phyloP scores from a whole-genome alignment of 139 green algal species.

The Closterium sp. region DNA sequence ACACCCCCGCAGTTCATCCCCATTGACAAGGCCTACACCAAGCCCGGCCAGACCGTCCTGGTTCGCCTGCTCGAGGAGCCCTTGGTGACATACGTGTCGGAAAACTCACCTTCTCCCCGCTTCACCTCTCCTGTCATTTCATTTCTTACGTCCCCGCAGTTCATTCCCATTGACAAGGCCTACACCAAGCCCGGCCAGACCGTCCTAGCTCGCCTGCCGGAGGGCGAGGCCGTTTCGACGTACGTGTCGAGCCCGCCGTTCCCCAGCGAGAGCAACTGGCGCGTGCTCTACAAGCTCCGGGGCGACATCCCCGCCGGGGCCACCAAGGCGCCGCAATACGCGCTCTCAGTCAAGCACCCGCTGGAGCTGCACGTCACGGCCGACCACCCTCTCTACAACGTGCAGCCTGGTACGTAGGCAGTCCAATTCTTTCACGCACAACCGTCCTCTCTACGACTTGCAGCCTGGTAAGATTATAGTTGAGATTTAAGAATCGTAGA shows the following conservation, averaged over 20 bases:
- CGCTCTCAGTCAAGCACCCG: conserved; percentile 36
- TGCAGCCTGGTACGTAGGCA: conserved; percentile 31
- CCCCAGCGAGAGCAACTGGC: conserved; percentile 15
- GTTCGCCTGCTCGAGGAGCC: conserved; percentile 1
- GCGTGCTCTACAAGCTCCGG: conserved; percentile 43
- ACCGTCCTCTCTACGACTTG: conserved; percentile 18
- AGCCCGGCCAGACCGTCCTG: conserved; percentile 22
- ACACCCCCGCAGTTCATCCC: conserved; percentile 22
- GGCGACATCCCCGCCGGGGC: conserved; percentile 49
- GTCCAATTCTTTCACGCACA: neutral
- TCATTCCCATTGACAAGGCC: conserved; percentile 41
- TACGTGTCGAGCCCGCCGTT: conserved; percentile 11
- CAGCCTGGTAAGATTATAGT: conserved; percentile 37
- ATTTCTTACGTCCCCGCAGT: conserved; percentile 14
- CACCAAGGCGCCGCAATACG: conserved; percentile 50
- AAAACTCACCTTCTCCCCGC: conserved; percentile 2
- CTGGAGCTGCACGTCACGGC: conserved; percentile 36
- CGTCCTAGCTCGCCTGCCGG: conserved; percentile 11
- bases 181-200: conserved; percentile 45
- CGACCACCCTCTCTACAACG: conserved; percentile 10
- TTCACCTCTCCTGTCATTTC: neutral
- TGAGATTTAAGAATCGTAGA: too few species aligned
- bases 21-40: conserved; percentile 40
- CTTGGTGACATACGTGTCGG: neutral
- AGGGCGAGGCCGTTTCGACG: neutral